Percentiles rank a stretch among this genome's conserved stretches.
Conservation (phyloP, 2,329 filamentous ascomycete genomes). For the Claviceps spartinae region DNA sequence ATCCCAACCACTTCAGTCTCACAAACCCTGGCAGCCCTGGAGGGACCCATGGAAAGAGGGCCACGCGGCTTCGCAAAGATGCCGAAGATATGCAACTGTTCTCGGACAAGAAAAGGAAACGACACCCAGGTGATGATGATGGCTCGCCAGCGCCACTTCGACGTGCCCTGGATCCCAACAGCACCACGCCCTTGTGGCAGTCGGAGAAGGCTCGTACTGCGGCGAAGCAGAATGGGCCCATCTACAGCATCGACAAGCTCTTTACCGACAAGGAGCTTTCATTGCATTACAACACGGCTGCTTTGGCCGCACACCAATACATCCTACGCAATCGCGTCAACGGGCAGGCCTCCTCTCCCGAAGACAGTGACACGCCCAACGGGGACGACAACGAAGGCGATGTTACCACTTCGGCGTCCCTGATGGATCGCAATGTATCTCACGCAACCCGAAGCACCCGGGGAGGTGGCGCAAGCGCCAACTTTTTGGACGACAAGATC, state of each 20-base stretch:
- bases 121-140: conserved; percentile 46
- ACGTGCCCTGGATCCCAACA: conserved; percentile 40
- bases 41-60: conserved; percentile 48
- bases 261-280: conserved; percentile 58
- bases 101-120: conserved; percentile 50
- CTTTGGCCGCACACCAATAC: conserved; percentile 48
- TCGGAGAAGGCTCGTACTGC: conserved; percentile 41
- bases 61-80: conserved; percentile 47
- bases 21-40: conserved; percentile 51
- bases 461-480: conserved; percentile 33
- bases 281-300: conserved; percentile 50
- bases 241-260: conserved; percentile 55
- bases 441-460: conserved; percentile 51
- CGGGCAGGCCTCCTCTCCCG: conserved; percentile 34
- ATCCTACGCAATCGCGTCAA: conserved; percentile 43
- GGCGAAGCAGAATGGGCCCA: conserved; percentile 42
- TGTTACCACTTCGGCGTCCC: conserved; percentile 32
- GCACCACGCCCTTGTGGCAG: conserved; percentile 49
- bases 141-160: conserved; percentile 47
- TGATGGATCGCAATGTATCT: conserved; percentile 51
- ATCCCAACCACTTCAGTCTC: conserved; percentile 55
- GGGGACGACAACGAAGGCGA: conserved; percentile 38
- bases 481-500: conserved; percentile 43
- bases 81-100: conserved; percentile 44
- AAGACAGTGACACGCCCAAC: conserved; percentile 40